Base-by-base conservation (phyloP, 2,329 filamentous ascomycete genomes). In the Neofusicoccum kwambonambiense region DNA sequence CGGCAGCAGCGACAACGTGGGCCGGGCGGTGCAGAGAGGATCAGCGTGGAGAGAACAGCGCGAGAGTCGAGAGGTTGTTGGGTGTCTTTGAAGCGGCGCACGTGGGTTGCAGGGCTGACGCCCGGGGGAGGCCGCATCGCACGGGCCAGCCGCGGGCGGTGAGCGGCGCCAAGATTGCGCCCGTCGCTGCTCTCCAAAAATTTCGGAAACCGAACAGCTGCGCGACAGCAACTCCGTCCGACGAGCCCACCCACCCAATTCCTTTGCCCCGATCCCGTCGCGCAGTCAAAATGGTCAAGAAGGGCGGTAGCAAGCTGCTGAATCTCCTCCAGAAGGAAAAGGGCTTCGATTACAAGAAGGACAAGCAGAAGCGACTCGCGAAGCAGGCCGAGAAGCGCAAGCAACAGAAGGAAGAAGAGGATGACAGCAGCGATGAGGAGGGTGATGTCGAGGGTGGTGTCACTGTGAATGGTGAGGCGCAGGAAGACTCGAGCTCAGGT, bases 331-430 rank as follows among this genome's bases (percentile, higher is more conserved):
- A 88, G 69, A 80, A 82, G 62, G 78, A 86, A 65, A 83, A 85
- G 73, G 86, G 86, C 35, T 80, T 84, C 54, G 89, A 95, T 70
- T 89, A 90, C 67, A 89, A 90, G 68, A 84, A 92, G 62, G 91
- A 94, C 77, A 88, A 91, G 77, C 90, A 94, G 76, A 87, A 88
- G 63, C 45, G 47, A 27, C 37, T 61, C 52, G 45, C 17, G 54
- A 65, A 65, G 54, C 44, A 65, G 47, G 63, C 63, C 15, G 63
- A 65, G 75, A 91, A 89, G 80, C 81, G 89, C 68, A 77, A 80
- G 74, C 80, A 79, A 69, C 83, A 78, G 66, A 70, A 73, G 56
- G 73, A 72, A 66, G 67, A 57, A 1, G 62, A 66, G 11, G 64
- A 57, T 27, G 66, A 66, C 11, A 64, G 69, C 34, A 67, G 68